phyloP scores from a whole-genome alignment of 495 filamentous ascomycete genomes.

The Cryomyces minteri region DNA sequence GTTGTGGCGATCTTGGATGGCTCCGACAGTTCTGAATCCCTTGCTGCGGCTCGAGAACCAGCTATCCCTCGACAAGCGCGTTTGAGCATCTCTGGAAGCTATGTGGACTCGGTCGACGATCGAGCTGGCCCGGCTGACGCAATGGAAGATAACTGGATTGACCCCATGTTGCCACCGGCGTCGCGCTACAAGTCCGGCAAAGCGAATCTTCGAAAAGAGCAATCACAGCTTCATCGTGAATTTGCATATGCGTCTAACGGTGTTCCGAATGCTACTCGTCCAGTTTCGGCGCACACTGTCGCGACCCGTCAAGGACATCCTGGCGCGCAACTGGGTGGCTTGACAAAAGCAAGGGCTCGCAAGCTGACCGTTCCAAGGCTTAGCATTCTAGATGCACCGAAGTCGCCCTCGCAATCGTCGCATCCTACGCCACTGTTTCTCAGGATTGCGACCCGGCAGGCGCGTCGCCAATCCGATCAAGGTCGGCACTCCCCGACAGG shows the following conservation, averaged over 20 bases:
- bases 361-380: slow-evolving; percentile 30
- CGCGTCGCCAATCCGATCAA: slow-evolving; percentile 35
- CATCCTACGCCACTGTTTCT: slow-evolving; percentile 49
- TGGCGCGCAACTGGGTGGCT: slow-evolving; percentile 5
- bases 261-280: not conserved
- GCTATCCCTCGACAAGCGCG: too few relatives aligned
- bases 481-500: slow-evolving; percentile 57
- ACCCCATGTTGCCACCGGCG: slow-evolving; percentile 31
- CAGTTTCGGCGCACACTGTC: too few relatives aligned
- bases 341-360: slow-evolving; percentile 14
- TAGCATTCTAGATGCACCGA: slow-evolving; percentile 53
- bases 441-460: slow-evolving; percentile 55
- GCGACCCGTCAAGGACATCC: not conserved
- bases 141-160: slow-evolving; percentile 38
- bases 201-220: not conserved
- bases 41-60: too few relatives aligned
- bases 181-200: slow-evolving; percentile 5
- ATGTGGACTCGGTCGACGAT: not conserved
- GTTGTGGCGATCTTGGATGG: not conserved
- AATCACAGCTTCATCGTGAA: slow-evolving; percentile 7
- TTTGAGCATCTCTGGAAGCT: too few relatives aligned
- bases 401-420: slow-evolving; percentile 7
- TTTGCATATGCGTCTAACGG: not conserved
- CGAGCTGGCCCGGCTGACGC: slow-evolving; percentile 6
- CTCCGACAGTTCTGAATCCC: not conserved